These are phyloP conservation scores for Gracilaria domingensis DNA, from an alignment of 23 red algal species.

Conservation along the genomic window DNA sequence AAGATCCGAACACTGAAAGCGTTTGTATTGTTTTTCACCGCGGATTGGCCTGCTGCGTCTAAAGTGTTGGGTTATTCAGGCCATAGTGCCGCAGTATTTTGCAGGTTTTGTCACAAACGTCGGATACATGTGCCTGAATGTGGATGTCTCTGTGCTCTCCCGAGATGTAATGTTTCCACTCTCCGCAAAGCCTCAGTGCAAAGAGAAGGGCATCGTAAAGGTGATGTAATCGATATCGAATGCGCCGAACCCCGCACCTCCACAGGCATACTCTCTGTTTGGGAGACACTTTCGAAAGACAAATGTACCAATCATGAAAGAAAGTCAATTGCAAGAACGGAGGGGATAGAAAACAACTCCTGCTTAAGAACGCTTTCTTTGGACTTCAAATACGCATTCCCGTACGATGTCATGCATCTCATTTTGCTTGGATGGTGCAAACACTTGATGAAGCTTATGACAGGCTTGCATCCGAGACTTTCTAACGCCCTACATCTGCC, in stretches of 20 bases:
- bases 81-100: not conserved
- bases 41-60: constrained; percentile 29
- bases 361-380: not conserved
- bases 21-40: constrained; percentile 15
- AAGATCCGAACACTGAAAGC: not conserved
- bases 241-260: no score
- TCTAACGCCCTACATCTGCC: not conserved
- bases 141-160: not conserved
- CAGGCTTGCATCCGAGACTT: not conserved
- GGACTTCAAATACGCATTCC: not conserved
- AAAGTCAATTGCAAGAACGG: not conserved
- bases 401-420: constrained; percentile 20
- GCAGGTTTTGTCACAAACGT: not conserved
- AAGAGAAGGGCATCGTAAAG: not conserved
- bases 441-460: not conserved
- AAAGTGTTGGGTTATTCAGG: constrained; percentile 21
- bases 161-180: not conserved
- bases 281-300: not conserved
- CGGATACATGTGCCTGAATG: not conserved
- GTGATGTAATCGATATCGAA: not conserved
- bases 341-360: not conserved
- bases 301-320: not conserved
- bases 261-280: not conserved
- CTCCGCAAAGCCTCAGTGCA: not conserved
- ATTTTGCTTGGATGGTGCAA: not conserved